Evolutionary conservation across 257 asterid species (phyloP).

Genomic region (Leonotis leonurus): DNA sequence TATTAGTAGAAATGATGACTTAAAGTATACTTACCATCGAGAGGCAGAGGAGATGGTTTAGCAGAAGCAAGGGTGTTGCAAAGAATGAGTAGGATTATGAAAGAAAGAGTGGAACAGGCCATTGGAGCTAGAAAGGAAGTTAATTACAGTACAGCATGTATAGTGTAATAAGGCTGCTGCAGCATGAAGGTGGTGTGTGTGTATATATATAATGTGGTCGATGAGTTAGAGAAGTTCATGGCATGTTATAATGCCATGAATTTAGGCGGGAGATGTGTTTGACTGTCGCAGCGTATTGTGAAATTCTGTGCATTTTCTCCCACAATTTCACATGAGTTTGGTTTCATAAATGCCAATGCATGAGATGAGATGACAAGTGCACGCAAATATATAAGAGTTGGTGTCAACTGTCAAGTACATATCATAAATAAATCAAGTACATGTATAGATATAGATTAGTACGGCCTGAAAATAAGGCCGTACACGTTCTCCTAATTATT

Average conservation of each 20-base stretch:
- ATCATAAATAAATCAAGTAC: no score
- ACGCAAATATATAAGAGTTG: no score
- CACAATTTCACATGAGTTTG: constrained; percentile 8
- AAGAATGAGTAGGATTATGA: constrained; percentile 23
- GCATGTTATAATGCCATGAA: constrained; percentile 41
- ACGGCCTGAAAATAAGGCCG: constrained; percentile 1
- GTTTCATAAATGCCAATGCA: no score
- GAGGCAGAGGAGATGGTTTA: constrained; percentile 19
- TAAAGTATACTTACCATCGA: constrained; percentile 61
- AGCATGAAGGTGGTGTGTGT: no score
- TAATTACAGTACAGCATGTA: no score
- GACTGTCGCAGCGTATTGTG: constrained; percentile 18
- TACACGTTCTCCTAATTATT: neutral
- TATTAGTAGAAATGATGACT: no score
- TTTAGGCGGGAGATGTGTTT: constrained; percentile 48
- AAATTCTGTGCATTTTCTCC: constrained; percentile 10
- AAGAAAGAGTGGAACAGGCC: constrained; percentile 32
- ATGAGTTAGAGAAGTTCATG: neutral
- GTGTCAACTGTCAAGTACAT: no score
- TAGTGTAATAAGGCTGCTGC: no score
- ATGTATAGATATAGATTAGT: no score
- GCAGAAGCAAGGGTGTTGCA: constrained; percentile 31
- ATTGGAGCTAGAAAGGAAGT: constrained; percentile 16
- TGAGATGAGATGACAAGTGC: no score
- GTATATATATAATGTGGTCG: no score